These are phyloP conservation scores for Pascua sp. DNA, from an alignment of 1,284 basidiomycete species.

Conservation along the genomic window DNA sequence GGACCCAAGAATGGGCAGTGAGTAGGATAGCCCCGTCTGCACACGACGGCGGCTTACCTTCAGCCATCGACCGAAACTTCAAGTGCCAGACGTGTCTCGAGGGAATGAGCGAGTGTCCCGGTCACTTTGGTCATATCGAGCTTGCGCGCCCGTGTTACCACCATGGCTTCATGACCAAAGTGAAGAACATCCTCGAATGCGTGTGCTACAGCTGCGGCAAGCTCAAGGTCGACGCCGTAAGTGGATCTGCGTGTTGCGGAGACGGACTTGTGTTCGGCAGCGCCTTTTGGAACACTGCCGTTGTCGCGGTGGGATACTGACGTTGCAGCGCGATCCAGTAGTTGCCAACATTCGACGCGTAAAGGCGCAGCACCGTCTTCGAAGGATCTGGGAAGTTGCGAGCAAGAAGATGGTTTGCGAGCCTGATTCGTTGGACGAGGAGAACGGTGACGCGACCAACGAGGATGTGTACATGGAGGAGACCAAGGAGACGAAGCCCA, in stretches of 20 bases:
- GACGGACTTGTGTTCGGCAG: too few relatives aligned
- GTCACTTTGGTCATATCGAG: conserved; percentile 99
- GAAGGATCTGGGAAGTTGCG: conserved; percentile 69
- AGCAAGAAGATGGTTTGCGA: conserved; percentile 74
- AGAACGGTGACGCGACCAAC: conserved; percentile 74
- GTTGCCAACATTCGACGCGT: conserved; percentile 79
- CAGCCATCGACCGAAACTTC: conserved; percentile 92
- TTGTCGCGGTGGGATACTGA: too few relatives aligned
- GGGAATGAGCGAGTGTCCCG: conserved; percentile 96
- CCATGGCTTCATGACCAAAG: conserved; percentile 96
- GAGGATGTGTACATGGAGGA: conserved; percentile 57
- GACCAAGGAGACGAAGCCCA: conserved; percentile 17
- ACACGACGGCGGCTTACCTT: conserved; percentile 23
- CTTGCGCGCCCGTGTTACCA: conserved; percentile 94
- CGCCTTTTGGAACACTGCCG: too few relatives aligned
- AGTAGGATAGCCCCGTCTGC: conserved; percentile 29
- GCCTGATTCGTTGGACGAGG: conserved; percentile 58
- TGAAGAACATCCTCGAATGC: conserved; percentile 99
- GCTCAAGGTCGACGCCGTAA: conserved; percentile 92
- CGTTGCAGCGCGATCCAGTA: conserved; percentile 66
- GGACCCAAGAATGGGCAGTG: conserved; percentile 93
- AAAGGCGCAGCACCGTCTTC: conserved; percentile 83
- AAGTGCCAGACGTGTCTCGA: conserved; percentile 99
- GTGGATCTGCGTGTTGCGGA: conserved; percentile 48
- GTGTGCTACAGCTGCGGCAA: conserved; percentile 99